Evolutionary conservation across 2,329 filamentous ascomycete genomes (phyloP), one percentile per base, ranked within the genome.

Genomic region (Epichloe scottii): DNA sequence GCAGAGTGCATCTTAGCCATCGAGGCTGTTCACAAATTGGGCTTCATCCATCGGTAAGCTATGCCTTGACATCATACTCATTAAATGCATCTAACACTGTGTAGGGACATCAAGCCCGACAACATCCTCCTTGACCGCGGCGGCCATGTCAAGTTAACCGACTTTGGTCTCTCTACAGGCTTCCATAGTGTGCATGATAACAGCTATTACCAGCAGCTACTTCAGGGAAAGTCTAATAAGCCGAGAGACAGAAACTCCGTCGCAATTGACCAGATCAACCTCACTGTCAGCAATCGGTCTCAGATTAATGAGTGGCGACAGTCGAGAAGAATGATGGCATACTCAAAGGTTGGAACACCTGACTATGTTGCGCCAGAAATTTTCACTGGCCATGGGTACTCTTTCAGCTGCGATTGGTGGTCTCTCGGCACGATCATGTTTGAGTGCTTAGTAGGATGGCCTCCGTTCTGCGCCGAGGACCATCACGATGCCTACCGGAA

Each of bases 251-350:
- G 93, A 53, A 93, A 87, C 68, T 97, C 91, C 1, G 89, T 97
- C 59, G 91, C 90, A 59, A 84, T 98, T 62, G 93, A 98, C 68
- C 91, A 96, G 68, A 98, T 98, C 66, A 95, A 97, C 66, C 71
- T 98, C 60, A 98, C 93, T 17, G 93, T 98, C 60, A 95, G 89
- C 71, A 97, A 98, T 71, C 88, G 93, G 66, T 85, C 89, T 52
- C 89, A 95, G 68, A 96, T 98, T 72, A 98, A 97, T 70, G 95
- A 95, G 62, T 98, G 93, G 93, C 82, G 93, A 66, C 91, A 94
- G 63, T 97, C 90, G 51, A 85, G 93, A 62, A 81, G 93, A 62
- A 79, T 95, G 66, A 91, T 98, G 79, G 93, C 93, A 12, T 98
- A 98, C 71, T 97, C 93, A 1, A 97, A 93, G 3, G 93, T 98